Percentiles rank a stretch among this genome's conserved stretches.
Evolutionary conservation across 768 basidiomycete species (phyloP).

Genomic region (Auriscalpium microsporum): DNA sequence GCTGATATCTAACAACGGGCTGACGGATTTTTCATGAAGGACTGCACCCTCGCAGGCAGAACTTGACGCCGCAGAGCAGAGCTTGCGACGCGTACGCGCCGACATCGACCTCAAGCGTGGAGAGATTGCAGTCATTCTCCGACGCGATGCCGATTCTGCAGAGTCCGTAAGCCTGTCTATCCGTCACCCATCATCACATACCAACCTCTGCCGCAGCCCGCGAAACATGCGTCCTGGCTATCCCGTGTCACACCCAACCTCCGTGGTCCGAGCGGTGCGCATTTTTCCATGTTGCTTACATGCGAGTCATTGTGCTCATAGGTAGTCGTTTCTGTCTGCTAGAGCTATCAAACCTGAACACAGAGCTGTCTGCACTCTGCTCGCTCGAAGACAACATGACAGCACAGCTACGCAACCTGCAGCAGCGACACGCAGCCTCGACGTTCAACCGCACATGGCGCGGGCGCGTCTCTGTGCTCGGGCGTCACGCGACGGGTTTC

Average conservation of each 20-base stretch:
- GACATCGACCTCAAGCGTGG: constrained; percentile 39
- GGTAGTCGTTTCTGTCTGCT: too few species aligned
- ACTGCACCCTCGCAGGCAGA: constrained; percentile 40
- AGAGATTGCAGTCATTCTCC: constrained; percentile 20
- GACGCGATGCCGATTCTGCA: constrained; percentile 19
- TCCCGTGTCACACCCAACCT: constrained; percentile 43
- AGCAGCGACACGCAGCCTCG: constrained; percentile 2
- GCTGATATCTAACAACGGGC: not conserved
- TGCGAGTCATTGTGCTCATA: too few species aligned
- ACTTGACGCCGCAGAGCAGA: constrained; percentile 46
- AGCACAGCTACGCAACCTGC: constrained; percentile 5
- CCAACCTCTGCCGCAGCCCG: not conserved
- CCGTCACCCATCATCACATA: constrained; percentile 4
- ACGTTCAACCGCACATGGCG: constrained; percentile 8
- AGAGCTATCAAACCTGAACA: constrained; percentile 14
- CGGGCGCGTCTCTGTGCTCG: constrained; percentile 9
- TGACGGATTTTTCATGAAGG: constrained; percentile 16
- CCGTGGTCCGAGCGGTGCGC: constrained; percentile 33
- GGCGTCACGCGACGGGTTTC: constrained; percentile 7
- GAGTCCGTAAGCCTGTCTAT: constrained; percentile 3
- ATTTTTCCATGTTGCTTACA: not conserved
- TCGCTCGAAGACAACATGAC: constrained; percentile 13
- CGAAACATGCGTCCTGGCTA: constrained; percentile 30
- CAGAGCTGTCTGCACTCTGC: constrained; percentile 9
- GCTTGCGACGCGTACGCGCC: constrained; percentile 49